Base-by-base conservation (phyloP, 257 asterid genomes). In the Jaltomata sinuosa region DNA sequence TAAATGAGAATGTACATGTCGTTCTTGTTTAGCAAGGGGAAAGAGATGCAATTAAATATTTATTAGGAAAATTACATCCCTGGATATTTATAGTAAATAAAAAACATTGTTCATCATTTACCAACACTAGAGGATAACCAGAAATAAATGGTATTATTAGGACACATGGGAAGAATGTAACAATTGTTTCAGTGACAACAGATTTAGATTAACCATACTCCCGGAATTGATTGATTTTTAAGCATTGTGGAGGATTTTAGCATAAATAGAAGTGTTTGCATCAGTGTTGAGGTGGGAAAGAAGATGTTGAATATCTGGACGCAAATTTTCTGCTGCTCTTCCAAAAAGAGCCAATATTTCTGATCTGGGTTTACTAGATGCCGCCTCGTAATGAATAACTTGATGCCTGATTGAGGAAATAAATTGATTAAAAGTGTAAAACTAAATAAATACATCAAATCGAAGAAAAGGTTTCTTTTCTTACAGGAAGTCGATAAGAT, bases 371-470 rank as follows among this genome's bases (percentile, higher is more conserved):
- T 93, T 94, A 94, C 98, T 93, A 93, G 83, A 92, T 29, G 92
- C 90, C 98, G n/a, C 98, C 85, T 94, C 98, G 5, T 94, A 96
- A 89, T 96, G 99, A 61, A 91, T 92, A 64, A 96, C 89, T 83
- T 94, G 98, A 89, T 97, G 95, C 84, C 98, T 96, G 65, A n/a
- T 57, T 57, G 91, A 83, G 79, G 25, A 79, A 31, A 64, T 14
- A 27, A 64, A 45, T 47, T 19, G 38, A 29, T 25, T 50, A 34
- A 45, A 22, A 21, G 55, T 53, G 54, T 11, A 59, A 40, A 34
- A 19, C 14, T 7, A 15, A 16, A 18, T 11, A 21, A 16, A 18
- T 11, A 5, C 15, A 83, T 22, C 64, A 40, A 42, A 29, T 38
- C 5, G 29, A 55, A 57, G 14, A 72, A 84, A 52, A 31, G 36